Evolutionary conservation across 768 basidiomycete species (phyloP), one percentile per base, ranked within the genome.

Genomic region (Tubosaeta sp.): DNA sequence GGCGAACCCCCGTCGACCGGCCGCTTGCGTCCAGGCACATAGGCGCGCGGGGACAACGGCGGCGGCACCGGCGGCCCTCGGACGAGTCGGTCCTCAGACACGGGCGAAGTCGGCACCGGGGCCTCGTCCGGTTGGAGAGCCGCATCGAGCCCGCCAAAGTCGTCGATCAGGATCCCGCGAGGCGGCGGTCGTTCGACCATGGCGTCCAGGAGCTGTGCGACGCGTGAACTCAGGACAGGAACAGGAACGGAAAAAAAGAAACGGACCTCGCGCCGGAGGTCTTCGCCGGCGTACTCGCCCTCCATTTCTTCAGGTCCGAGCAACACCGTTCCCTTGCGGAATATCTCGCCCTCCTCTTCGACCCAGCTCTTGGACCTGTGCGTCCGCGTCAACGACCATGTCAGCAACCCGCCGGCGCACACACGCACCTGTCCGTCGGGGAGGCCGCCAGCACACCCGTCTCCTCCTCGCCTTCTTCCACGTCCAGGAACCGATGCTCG

Each of bases 331-430:
- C 94, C 93, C 63, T 95, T 95, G 38, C 95, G 77, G 74, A 97
- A 97, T 37, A 98, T 88, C 70, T 98, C 95, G 0, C 93, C 93
- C 66, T 99, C 97, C 66, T 98, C 97, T 50, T 84, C 89, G 0
- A 95, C 87, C 86, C 89, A 91, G 47, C 77, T 83, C 57, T 83
- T 76, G 25, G 87, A 88, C 44, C 89, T 87, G 46, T 17, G 22
- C 14, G 17, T 17, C 44, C 31, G 6, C 43, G 10, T 14, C 27
- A 16, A 0, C 13, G 44, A 39, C 17, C 25, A 49, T 3, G 22
- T 22, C 13, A 22, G 3, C 22, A 1, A 22, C 33, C 1, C 14
- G 48, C 26, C 9, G 22, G 29, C 14, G 32, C 27, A 14, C 19
- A 19, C 29, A 54, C 79, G 58, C 47, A 86, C 85, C 82, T 70